These are phyloP conservation scores for Psidium guajava DNA, from an alignment of 345 rosid genomes.

Conservation along the genomic window DNA sequence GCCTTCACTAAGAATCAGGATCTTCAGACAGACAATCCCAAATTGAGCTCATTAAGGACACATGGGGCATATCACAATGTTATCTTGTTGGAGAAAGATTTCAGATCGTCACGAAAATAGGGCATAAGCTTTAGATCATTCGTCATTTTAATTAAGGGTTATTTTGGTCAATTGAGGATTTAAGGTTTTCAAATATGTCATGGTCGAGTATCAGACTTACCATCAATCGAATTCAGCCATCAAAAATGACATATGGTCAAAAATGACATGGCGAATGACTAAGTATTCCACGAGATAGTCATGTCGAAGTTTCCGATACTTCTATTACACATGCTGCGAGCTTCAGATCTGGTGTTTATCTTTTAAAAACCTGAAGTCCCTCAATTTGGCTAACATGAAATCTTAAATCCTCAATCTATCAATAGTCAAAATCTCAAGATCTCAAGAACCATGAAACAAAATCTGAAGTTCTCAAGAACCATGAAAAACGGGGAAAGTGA, in stretches of 20 bases:
- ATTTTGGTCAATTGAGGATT: not conserved
- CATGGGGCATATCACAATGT: not conserved
- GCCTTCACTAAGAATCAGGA: slow-evolving; percentile 2
- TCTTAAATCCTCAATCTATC: not conserved
- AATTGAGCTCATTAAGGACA: not conserved
- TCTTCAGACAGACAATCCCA: not conserved
- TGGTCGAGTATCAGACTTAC: not conserved
- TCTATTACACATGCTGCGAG: not conserved
- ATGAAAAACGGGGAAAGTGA: not conserved
- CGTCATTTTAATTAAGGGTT: not conserved
- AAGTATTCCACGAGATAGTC: not conserved
- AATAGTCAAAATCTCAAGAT: not conserved
- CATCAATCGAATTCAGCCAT: not conserved
- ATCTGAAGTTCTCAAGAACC: not conserved
- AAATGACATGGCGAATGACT: not conserved
- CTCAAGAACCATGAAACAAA: not conserved
- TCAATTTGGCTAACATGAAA: not conserved
- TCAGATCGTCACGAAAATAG: not conserved
- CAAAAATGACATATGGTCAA: not conserved
- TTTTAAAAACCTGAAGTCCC: not conserved
- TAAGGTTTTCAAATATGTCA: not conserved
- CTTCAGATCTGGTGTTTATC: not conserved
- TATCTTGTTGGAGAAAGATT: not conserved
- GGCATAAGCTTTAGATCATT: not conserved
- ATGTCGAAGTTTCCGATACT: not conserved